phyloP scores from a whole-genome alignment of 2,329 filamentous ascomycete genomes.

The Colletotrichum navitas region DNA sequence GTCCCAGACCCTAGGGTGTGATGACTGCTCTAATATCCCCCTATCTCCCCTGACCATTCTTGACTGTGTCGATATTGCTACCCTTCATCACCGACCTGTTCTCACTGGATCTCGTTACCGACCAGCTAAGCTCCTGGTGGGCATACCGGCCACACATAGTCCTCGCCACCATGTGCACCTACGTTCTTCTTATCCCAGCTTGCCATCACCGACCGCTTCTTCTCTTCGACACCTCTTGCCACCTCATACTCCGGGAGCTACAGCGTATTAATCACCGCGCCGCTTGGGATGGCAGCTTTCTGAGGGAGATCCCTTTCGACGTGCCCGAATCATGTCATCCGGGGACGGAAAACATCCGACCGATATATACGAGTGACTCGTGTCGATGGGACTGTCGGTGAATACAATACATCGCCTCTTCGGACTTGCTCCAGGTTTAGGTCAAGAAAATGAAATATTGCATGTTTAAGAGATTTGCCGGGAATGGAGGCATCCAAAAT shows the following conservation, averaged over 20 bases:
- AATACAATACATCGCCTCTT: too few relatives aligned
- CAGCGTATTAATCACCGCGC: slow-evolving; percentile 48
- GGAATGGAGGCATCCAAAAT: neutral
- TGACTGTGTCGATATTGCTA: too few relatives aligned
- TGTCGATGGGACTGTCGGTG: neutral
- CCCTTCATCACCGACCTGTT: neutral
- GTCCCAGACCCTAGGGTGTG: neutral
- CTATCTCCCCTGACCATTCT: neutral
- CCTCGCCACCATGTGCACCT: slow-evolving; percentile 47
- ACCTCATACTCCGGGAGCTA: slow-evolving; percentile 45
- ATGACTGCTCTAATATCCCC: neutral
- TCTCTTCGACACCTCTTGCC: slow-evolving; percentile 45
- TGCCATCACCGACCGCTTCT: slow-evolving; percentile 48
- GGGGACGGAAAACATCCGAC: slow-evolving; percentile 45
- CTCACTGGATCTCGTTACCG: neutral
- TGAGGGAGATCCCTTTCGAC: slow-evolving; percentile 46
- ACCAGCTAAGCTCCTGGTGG: neutral
- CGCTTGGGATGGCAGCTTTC: slow-evolving; percentile 44
- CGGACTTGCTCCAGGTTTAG: neutral
- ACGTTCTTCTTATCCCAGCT: slow-evolving; percentile 46
- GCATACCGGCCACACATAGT: neutral
- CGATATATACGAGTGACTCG: neutral
- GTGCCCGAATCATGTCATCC: slow-evolving; percentile 45
- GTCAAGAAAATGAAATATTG: neutral
- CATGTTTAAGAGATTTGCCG: neutral